Evolutionary conservation across 306 rosid species (phyloP), one percentile per base, ranked within the genome.

Genomic region (Castanospermum australe): DNA sequence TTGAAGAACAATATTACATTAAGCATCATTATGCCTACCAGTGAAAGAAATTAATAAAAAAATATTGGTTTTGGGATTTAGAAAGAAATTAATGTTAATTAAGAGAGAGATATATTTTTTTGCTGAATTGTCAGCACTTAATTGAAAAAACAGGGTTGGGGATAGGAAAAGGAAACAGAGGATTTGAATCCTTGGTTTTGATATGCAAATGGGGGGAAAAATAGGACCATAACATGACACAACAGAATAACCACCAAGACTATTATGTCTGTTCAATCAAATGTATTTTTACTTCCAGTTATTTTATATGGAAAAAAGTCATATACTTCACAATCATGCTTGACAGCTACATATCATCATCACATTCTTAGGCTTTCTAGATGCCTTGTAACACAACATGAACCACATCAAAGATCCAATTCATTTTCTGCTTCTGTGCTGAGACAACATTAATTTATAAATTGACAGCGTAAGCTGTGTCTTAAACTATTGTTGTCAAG

Each of bases 181-280:
- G n/a, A n/a, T n/a, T n/a, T n/a, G n/a, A n/a, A n/a, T n/a, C n/a
- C n/a, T 13, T 5, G 14, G 66, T 60, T 60, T 14, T 28, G 41
- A 60, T 36, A 60, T 13, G 11, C 81, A 57, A 73, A 57, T 36
- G 55, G 60, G 14, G 69, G 55, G 14, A 20, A 33, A 35, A 20
- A 62, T n/a, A 63, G 35, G n/a, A 35, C 3, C 28, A 18, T 20
- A 25, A 48, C 55, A 44, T 56, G 80, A 20, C 17, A 20, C 74
- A 30, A 69, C 54, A 82, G 62, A 32, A 76, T 28, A 76, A 68
- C 54, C 42, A 50, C 51, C 56, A 71, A 82, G 62, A 44, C 17
- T 41, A 57, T 32, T 30, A 39, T 17, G 32, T 21, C 35, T 48
- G 21, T 28, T 47, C 68, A 73, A 80, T 63, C 32, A 47, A 20